Conservation (phyloP, 176 grass and related monocot species). For the Carex kokanica region DNA sequence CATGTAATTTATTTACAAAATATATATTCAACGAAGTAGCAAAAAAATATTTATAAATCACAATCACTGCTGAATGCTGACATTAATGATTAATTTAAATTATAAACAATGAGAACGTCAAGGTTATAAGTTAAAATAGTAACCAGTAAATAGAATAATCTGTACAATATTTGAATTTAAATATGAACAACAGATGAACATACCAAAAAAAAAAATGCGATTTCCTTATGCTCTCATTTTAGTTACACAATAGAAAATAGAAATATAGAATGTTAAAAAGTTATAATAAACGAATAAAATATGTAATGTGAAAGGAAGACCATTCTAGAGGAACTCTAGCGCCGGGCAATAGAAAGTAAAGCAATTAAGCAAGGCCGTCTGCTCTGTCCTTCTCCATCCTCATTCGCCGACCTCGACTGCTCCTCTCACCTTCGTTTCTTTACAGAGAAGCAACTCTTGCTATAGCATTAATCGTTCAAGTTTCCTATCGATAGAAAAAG, state of each 20-base stretch:
- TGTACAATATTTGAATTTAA: no score
- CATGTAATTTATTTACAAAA: no score
- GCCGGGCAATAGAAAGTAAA: neutral
- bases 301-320: neutral
- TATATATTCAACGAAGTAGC: no score
- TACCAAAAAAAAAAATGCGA: no score
- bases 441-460: neutral
- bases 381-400: neutral
- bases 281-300: neutral
- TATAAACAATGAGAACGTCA: no score
- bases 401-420: neutral
- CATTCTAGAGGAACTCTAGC: neutral
- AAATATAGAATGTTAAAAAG: neutral
- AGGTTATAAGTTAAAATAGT: no score
- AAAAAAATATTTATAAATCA: no score
- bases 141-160: no score
- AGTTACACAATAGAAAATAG: neutral
- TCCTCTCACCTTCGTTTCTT: conserved; percentile 15
- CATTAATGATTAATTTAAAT: no score
- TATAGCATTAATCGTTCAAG: neutral
- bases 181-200: no score
- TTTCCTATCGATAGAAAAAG: neutral
- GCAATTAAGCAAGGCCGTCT: neutral
- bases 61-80: no score
- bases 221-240: no score